A percentile compares a stretch with the other conserved stretches of the same genome.
Conservation (phyloP, 306 rosid genomes). For the Fagus sylvatica region DNA sequence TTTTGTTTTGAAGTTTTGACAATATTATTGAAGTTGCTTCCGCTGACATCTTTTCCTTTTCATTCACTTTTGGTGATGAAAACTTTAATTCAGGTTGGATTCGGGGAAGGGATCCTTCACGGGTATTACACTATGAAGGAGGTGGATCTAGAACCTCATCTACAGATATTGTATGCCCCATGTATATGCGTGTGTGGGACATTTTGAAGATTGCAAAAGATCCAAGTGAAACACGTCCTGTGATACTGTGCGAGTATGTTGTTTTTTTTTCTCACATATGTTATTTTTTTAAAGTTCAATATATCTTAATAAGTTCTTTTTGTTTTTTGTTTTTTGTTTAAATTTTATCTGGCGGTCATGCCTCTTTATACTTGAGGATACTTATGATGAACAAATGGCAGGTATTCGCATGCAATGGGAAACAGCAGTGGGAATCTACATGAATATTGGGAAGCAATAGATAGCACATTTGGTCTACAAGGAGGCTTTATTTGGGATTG, state of each 20-base stretch:
- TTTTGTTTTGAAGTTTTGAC: not conserved
- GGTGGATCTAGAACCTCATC: constrained; percentile 92
- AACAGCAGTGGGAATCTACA: constrained; percentile 90
- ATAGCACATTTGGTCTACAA: constrained; percentile 91
- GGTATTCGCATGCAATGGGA: constrained; percentile 98
- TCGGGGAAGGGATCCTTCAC: constrained; percentile 82
- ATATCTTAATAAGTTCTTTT: not conserved
- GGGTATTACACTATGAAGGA: constrained; percentile 89
- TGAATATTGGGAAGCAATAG: constrained; percentile 95
- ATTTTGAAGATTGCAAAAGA: constrained; percentile 87
- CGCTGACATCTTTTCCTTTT: not conserved
- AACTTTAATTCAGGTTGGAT: constrained; percentile 67
- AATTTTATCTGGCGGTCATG: constrained; percentile 8
- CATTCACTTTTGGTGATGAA: constrained; percentile 12
- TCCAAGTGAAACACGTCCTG: constrained; percentile 82
- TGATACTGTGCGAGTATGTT: constrained; percentile 92
- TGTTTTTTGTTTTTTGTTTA: not conserved
- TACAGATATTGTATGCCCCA: constrained; percentile 93
- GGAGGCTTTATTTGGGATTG: constrained; percentile 99
- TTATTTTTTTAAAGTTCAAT: not conserved
- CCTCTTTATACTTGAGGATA: constrained; percentile 1
- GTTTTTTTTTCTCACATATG: not conserved
- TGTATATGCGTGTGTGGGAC: constrained; percentile 99
- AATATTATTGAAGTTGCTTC: constrained; percentile 9
- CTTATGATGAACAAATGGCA: constrained; percentile 40